Conservation (phyloP, 2,329 filamentous ascomycete genomes). For the Microsporum canis region DNA sequence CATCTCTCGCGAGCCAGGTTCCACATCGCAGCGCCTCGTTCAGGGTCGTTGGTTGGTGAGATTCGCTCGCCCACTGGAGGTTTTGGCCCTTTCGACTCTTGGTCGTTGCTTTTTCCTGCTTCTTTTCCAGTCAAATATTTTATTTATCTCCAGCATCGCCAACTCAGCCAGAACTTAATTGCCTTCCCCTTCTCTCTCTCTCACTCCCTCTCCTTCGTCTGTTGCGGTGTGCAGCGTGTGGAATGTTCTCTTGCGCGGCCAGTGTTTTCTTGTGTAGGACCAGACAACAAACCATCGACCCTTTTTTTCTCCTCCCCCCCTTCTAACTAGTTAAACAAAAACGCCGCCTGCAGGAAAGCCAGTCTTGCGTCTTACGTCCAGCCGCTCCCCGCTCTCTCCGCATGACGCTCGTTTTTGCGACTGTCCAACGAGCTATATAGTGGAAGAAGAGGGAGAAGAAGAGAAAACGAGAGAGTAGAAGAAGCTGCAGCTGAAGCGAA, state of each 20-base stretch:
- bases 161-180: background rate
- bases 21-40: background rate
- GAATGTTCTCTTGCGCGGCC: background rate
- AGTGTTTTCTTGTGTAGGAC: background rate
- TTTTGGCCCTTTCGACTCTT: background rate
- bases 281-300: background rate
- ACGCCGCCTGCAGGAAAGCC: too few relatives aligned
- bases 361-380: too few relatives aligned
- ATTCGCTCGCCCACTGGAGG: background rate
- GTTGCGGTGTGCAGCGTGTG: background rate
- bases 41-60: background rate
- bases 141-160: background rate
- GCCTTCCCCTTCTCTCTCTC: background rate
- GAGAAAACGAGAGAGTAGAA: too few relatives aligned
- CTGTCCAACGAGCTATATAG: background rate
- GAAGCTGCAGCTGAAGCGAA: background rate
- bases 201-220: background rate
- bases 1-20: background rate
- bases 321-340: too few relatives aligned
- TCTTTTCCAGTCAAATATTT: background rate
- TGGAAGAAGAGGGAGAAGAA: too few relatives aligned
- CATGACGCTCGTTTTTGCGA: background rate
- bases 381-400: background rate
- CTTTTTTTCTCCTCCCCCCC: background rate
- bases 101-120: background rate